Base-by-base conservation (phyloP, 2,329 filamentous ascomycete genomes). In the Anisogramma anomala region DNA sequence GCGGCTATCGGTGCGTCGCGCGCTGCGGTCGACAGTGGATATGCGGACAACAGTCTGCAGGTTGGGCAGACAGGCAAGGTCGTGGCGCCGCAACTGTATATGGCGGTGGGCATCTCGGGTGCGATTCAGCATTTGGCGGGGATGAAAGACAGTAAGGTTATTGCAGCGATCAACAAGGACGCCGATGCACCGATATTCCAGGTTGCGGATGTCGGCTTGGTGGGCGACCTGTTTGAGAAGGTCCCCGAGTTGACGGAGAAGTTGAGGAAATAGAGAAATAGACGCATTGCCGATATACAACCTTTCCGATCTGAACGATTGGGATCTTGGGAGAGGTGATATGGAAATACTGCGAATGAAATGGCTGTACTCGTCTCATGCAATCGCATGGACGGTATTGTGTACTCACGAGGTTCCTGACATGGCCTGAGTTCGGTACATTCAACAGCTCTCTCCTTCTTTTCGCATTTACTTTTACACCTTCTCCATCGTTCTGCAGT, bases 71-170 rank as follows among this genome's bases (percentile, higher is more conserved):
- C 91, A 11, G 91, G 91, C 56, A 98, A 98, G 75, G 94, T 96
- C 48, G 89, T 98, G 41, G 91, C 91, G 34, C 91, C 91, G 45
- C 82, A 98, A 63, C 69, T 98, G 47, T 98, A 98, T 60, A 73
- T 98, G 52, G 93, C 87, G 40, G 88, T 89, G 10, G 91, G 91
- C 57, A 96, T 98, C 53, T 94, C 86, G 7, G 91, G 91, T 40
- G 91, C 91, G 17, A 98, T 98, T 53, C 91, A 98, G 67, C 91
- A 98, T 70, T 65, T 98, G 64, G 91, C 91, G 23, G 91, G 91
- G 58, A 98, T 98, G 91, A 98, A 98, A 74, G 91, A 98, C 59
- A 95, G 87, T 70, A 98, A 98, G 70, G 91, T 98, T 45, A 98
- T 98, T 66, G 91, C 89, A 17, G 86, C 86, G 11, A 96, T 98